Percentiles rank a stretch among this genome's conserved stretches.
phyloP scores from a whole-genome alignment of 2,329 filamentous ascomycete genomes.

The Colletotrichum lentis region DNA sequence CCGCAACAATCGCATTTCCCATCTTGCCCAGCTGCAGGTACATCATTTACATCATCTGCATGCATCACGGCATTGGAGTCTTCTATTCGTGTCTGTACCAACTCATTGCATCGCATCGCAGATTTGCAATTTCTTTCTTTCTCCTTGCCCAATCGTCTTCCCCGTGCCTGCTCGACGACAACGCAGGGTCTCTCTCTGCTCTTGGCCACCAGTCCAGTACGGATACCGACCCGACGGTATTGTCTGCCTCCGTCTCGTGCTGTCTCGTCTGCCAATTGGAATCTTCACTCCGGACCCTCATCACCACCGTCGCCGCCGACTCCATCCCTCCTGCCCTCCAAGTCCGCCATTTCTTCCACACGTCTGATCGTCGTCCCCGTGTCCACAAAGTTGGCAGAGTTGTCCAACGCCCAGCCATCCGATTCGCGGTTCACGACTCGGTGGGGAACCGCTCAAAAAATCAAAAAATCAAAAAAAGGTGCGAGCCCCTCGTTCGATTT shows the following conservation, averaged over 20 bases:
- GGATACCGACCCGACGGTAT: background rate
- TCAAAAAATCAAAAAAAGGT: background rate
- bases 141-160: constrained; percentile 18
- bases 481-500: background rate
- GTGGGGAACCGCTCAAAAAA: constrained; percentile 6
- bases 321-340: constrained; percentile 11
- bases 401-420: constrained; percentile 14
- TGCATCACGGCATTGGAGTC: too few species aligned
- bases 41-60: too few species aligned
- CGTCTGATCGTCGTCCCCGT: constrained; percentile 35
- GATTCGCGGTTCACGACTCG: constrained; percentile 19
- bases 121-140: constrained; percentile 38
- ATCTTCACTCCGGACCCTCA: background rate
- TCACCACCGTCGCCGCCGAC: constrained; percentile 2
- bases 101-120: constrained; percentile 14
- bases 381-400: constrained; percentile 23
- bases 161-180: background rate
- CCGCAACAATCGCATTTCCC: background rate
- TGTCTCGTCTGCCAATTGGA: constrained; percentile 16
- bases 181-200: background rate
- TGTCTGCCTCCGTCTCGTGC: background rate
- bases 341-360: constrained; percentile 9
- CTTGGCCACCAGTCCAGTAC: background rate
- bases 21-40: background rate
- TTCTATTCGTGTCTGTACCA: background rate